Evolutionary conservation across 129 eudicot genomes (phyloP).

Genomic region (Tanacetum coccineum): DNA sequence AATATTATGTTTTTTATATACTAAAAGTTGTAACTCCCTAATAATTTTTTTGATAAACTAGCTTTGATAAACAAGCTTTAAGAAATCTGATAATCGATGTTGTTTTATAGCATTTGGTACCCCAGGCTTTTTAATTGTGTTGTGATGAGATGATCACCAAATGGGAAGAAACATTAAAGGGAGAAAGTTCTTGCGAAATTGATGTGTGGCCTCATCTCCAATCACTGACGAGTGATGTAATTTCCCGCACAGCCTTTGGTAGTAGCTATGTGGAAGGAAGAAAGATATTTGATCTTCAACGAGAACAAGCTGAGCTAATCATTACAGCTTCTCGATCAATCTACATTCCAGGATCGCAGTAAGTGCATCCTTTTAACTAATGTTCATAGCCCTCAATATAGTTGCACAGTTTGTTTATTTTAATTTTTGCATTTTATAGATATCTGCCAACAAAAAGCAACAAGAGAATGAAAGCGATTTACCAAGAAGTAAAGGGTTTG

Average conservation of each 20-base stretch:
- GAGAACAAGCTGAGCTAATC: neutral
- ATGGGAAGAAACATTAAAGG: conserved; percentile 13
- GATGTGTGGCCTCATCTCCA: conserved; percentile 29
- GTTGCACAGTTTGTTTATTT: neutral
- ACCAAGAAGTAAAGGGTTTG: conserved; percentile 10
- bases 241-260: conserved; percentile 19
- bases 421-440: neutral
- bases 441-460: conserved; percentile 30
- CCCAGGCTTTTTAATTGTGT: conserved; percentile 16
- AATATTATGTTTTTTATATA: neutral
- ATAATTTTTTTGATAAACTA: neutral
- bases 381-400: too few relatives aligned
- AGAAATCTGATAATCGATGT: neutral
- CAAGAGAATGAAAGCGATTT: conserved; percentile 23
- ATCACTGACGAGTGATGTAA: conserved; percentile 22
- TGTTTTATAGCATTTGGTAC: conserved; percentile 21
- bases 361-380: neutral
- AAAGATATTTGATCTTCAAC: neutral
- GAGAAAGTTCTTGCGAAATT: conserved; percentile 18
- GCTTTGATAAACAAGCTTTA: neutral
- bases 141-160: conserved; percentile 20
- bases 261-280: neutral
- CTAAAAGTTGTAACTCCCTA: neutral
- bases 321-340: neutral
- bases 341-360: neutral